Evolutionary conservation across 2,329 filamentous ascomycete species (phyloP), one percentile per base, ranked within the genome.

Genomic region (Fusarium kyushuense): DNA sequence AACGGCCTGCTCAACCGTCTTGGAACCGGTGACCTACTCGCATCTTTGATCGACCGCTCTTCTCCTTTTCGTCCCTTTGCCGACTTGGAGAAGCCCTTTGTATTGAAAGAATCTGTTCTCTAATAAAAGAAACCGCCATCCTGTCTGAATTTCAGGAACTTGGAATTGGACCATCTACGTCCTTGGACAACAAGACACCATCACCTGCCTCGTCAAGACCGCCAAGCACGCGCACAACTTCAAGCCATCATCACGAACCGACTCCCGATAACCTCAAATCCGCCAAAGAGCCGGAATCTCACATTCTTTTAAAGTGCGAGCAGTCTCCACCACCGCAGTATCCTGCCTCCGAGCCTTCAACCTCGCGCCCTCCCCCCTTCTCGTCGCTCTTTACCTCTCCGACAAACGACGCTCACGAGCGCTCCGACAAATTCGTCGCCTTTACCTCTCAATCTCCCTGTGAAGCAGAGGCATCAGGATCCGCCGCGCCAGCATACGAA

Each of bases 261-360:
- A 65, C 67, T 29, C 52, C 69, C 58, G 66, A 67, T 57, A 58
- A 71, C 43, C 55, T 71, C 58, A 67, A 72, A 64, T 57, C 63
- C 61, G 51, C 65, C 35, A 63, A 69, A 69, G 61, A 72, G 47
- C 54, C 67, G 57, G 65, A 74, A 54, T 57, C 72, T 46, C 63
- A 72, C 54, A 58, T 62, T 64, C 57, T 67, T 66, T 71, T 74
- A 68, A 77, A 63, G 61, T 76, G 78, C 65, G 79, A 79, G 65
- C 82, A 80, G 65, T 85, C 84, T 59, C 87, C 86, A 53, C 88
- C 87, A 68, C 87, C 88, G 52, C 84, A 84, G 75, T 90, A 90
- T 78, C 86, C 86, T 62, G 78, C 79, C 63, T 85, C 84, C 57
- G 86, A 88, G 76, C 80, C 84, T 35, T 86, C 82, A 59, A 81